These are phyloP conservation scores for Trichoderma breve DNA, from an alignment of 2,329 filamentous ascomycete species.

Conservation along the genomic window DNA sequence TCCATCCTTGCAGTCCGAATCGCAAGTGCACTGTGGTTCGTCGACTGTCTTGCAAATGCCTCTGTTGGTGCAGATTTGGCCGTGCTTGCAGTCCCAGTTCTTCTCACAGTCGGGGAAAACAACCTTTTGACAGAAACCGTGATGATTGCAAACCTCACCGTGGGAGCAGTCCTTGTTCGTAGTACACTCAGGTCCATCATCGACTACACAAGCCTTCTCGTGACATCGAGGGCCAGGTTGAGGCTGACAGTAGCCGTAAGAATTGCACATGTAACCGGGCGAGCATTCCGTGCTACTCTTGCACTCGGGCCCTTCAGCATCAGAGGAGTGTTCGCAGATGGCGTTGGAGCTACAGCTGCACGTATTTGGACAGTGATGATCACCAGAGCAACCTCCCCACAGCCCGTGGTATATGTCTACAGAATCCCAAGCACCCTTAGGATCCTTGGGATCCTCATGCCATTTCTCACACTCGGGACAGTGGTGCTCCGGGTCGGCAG, in stretches of 20 bases:
- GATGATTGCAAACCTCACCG: slow-evolving; percentile 4
- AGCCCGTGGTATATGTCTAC: neutral
- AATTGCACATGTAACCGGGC: slow-evolving; percentile 3
- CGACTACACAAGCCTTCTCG: neutral
- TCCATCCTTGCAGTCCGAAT: neutral
- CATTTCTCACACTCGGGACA: neutral
- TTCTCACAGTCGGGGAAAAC: slow-evolving; percentile 13
- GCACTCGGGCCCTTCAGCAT: neutral
- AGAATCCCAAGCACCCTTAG: neutral
- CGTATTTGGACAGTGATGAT: neutral
- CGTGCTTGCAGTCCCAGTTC: slow-evolving; percentile 10
- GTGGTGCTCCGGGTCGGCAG: neutral
- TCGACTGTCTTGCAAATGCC: slow-evolving; percentile 9
- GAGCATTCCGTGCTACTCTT: neutral
- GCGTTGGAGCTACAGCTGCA: slow-evolving; percentile 2
- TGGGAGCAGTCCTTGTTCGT: slow-evolving; percentile 9
- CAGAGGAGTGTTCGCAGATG: neutral
- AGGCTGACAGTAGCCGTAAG: slow-evolving; percentile 2
- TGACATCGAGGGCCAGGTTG: slow-evolving; percentile 5
- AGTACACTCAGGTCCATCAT: neutral
- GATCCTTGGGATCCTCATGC: neutral
- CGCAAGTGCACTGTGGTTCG: neutral
- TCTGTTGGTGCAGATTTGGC: neutral
- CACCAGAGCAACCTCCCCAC: neutral
- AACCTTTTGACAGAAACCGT: slow-evolving; percentile 12